Percentiles rank a stretch among this genome's conserved stretches.
phyloP scores from a whole-genome alignment of 2,329 filamentous ascomycete genomes.

The Aspergillus sp. region DNA sequence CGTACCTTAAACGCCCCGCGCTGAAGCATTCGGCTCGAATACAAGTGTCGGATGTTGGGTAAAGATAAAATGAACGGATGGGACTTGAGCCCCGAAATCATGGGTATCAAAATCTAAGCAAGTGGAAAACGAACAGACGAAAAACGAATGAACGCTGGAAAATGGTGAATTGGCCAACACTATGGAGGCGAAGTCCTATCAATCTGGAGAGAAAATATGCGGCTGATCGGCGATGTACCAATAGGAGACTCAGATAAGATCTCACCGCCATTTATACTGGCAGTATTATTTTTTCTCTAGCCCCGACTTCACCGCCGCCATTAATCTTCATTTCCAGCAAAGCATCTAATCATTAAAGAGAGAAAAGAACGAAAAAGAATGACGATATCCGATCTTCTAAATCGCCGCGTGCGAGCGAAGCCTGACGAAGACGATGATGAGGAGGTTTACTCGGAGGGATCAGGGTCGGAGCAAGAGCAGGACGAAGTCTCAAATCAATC shows the following conservation, averaged over 20 bases:
- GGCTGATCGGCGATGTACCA: conserved; percentile 10
- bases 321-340: neutral
- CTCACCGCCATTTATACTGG: conserved; percentile 17
- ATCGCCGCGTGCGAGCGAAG: conserved; percentile 36
- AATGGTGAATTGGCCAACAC: neutral
- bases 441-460: conserved; percentile 25
- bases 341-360: neutral
- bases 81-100: neutral
- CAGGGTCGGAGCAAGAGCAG: conserved; percentile 9
- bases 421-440: conserved; percentile 35
- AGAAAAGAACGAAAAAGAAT: conserved; percentile 14
- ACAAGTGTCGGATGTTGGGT: neutral
- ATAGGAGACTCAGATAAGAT: conserved; percentile 10
- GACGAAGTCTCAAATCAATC: conserved; percentile 9
- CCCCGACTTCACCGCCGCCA: conserved; percentile 5
- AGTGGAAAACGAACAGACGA: neutral
- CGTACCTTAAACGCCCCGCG: neutral
- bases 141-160: neutral
- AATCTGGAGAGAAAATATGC: neutral
- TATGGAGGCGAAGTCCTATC: neutral
- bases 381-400: conserved; percentile 33
- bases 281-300: conserved; percentile 21
- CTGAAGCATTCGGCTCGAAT: neutral
- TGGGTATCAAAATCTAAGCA: neutral
- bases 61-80: neutral